Conservation (phyloP, 352 stramenopile species). For the Pythium insidiosum region DNA sequence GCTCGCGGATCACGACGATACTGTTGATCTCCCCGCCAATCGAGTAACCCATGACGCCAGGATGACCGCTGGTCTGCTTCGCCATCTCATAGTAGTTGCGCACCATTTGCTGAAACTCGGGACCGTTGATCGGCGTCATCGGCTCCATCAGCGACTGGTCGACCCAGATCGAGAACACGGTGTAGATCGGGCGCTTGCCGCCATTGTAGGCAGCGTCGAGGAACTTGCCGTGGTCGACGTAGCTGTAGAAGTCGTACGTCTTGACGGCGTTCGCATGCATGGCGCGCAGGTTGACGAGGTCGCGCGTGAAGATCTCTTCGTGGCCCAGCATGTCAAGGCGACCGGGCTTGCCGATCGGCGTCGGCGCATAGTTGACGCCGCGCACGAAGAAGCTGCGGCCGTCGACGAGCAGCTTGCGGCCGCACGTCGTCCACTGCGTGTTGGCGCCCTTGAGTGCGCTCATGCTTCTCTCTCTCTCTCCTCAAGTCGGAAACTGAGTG, state of each 20-base stretch:
- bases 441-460: slow-evolving; percentile 16
- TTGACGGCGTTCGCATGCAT: slow-evolving; percentile 73
- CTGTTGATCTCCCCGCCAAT: slow-evolving; percentile 74
- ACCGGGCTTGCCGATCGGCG: slow-evolving; percentile 41
- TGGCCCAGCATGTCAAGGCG: slow-evolving; percentile 51
- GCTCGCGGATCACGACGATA: slow-evolving; percentile 39
- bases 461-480: neutral
- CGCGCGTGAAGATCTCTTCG: slow-evolving; percentile 41
- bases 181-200: slow-evolving; percentile 46
- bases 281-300: slow-evolving; percentile 55
- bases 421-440: slow-evolving; percentile 52
- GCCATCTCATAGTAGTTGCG: slow-evolving; percentile 60
- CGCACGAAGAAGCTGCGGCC: slow-evolving; percentile 55
- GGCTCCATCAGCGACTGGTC: slow-evolving; percentile 45
- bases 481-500: neutral
- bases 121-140: slow-evolving; percentile 12
- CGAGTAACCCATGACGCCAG: slow-evolving; percentile 60
- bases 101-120: slow-evolving; percentile 35
- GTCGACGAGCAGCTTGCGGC: slow-evolving; percentile 53
- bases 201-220: slow-evolving; percentile 59
- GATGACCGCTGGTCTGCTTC: slow-evolving; percentile 33
- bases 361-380: slow-evolving; percentile 66
- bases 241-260: slow-evolving; percentile 57
- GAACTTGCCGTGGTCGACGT: slow-evolving; percentile 37
- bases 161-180: slow-evolving; percentile 73